Percentiles rank a stretch among this genome's conserved stretches.
phyloP scores from a whole-genome alignment of 306 rosid species.

The Nissolia schottii region DNA sequence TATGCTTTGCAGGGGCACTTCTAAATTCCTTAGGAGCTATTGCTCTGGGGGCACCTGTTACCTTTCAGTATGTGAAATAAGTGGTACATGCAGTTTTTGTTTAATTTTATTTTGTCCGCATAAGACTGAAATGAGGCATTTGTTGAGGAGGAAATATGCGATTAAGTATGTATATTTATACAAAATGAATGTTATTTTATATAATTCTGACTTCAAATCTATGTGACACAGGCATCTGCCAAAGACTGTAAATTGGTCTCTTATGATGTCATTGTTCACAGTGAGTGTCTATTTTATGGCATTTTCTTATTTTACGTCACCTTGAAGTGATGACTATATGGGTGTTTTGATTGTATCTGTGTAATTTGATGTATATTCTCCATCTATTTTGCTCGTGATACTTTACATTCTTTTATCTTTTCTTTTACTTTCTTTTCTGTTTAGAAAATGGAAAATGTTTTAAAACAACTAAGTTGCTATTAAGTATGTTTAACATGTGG shows the following conservation, averaged over 20 bases:
- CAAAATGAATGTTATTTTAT: background rate
- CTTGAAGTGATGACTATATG: background rate
- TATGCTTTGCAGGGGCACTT: conserved; percentile 60
- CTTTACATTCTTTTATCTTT: background rate
- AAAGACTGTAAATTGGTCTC: conserved; percentile 75
- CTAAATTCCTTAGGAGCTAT: conserved; percentile 74
- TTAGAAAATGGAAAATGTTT: background rate
- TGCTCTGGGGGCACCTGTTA: conserved; percentile 82
- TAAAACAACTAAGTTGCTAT: too few species aligned
- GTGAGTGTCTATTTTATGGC: conserved; percentile 39
- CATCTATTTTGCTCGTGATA: background rate
- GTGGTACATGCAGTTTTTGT: conserved; percentile 17
- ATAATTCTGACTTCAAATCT: conserved; percentile 28
- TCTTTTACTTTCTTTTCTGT: background rate
- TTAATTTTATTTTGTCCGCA: background rate
- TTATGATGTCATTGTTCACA: conserved; percentile 78
- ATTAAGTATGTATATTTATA: background rate
- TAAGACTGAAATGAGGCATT: conserved; percentile 5
- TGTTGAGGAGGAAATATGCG: conserved; percentile 36
- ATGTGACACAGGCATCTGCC: conserved; percentile 50
- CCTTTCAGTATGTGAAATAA: conserved; percentile 64
- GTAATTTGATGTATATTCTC: background rate
- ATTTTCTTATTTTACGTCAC: conserved; percentile 2
- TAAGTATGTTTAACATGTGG: background rate
- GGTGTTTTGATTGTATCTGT: background rate